Evolutionary conservation across 805 yeast species (phyloP), one percentile per base, ranked within the genome.

Genomic region (Candida ulmi): DNA sequence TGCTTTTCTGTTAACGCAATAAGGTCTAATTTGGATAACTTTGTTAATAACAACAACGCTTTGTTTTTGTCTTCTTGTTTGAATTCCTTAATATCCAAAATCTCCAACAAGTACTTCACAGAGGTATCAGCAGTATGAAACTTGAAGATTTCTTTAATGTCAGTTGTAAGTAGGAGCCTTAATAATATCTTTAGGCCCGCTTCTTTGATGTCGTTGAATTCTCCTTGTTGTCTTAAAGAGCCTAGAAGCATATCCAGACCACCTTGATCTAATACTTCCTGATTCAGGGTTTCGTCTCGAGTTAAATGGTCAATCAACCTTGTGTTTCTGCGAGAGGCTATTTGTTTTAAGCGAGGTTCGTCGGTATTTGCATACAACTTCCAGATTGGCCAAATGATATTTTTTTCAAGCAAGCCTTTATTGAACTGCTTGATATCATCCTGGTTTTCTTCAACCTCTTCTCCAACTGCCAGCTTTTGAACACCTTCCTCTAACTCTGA

Each of bases 1-100:
- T 68, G 33, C 48, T 51, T 25, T 47, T 45, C 28, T 37, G 56
- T 40, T 54, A 60, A 29, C 57, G 63, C 58, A 5, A 66, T 62
- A 11, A 64, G 65, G 31, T 63, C 65, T 2, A 68, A 43, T 0
- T 85, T 69, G 0, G 87, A 74, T 8, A 56, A 35, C 26, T 84
- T 85, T 1, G 91, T 84, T 24, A 84, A 65, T 0, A 90, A 85
- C 17, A 80, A 54, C 30, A 85, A 60, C 0, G 80, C 63, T 49
- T 79, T 83, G 47, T 71, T 73, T 17, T 71, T 67, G 41, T 66
- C 70, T 29, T 48, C 66, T 3, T 36, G 21, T 2, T 58, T 43
- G 7, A 54, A 29, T 8, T 52, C 54, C 11, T 53, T 56, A 5
- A 43, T 33, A 2, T 57, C 52, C 12, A 66, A 39, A 26, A 71